phyloP scores from a whole-genome alignment of 2,329 filamentous ascomycete species.

The Penicillium decumbens region DNA sequence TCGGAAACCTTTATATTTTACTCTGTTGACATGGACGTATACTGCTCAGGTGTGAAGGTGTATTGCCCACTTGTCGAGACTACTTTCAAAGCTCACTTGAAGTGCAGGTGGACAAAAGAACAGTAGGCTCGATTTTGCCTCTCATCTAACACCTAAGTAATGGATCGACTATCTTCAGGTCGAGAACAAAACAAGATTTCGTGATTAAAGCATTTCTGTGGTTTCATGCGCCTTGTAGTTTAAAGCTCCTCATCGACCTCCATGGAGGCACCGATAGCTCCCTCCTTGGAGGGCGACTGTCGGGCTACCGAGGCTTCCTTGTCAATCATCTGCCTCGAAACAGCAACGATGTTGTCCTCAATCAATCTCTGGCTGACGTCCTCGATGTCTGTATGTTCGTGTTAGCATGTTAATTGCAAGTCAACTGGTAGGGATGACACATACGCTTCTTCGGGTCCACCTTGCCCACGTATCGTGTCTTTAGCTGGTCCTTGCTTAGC shows the following conservation, averaged over 20 bases:
- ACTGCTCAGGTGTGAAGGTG: background rate
- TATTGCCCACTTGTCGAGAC: background rate
- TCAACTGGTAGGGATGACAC: constrained; percentile 24
- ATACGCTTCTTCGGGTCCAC: constrained; percentile 94
- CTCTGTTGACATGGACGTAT: background rate
- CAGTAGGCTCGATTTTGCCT: too few relatives aligned
- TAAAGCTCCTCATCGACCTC: constrained; percentile 62
- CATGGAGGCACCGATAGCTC: constrained; percentile 54
- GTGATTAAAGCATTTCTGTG: constrained; percentile 20
- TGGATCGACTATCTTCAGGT: background rate
- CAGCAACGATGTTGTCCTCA: constrained; percentile 97
- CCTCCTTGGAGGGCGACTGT: constrained; percentile 45
- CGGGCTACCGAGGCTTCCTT: constrained; percentile 91
- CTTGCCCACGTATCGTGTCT: constrained; percentile 98
- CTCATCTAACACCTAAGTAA: background rate
- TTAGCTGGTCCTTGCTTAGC: constrained; percentile 92
- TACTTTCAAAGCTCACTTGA: background rate
- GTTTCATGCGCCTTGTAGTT: constrained; percentile 17
- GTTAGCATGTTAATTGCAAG: constrained; percentile 18
- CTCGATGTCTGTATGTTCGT: constrained; percentile 64
- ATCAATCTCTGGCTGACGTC: constrained; percentile 95
- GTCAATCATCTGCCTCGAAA: constrained; percentile 99
- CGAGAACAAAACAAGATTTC: constrained; percentile 10
- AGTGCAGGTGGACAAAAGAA: too few relatives aligned
- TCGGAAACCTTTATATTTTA: too few relatives aligned